Base-by-base conservation (phyloP, 2,329 filamentous ascomycete species). In the Ophiostoma piceae region DNA sequence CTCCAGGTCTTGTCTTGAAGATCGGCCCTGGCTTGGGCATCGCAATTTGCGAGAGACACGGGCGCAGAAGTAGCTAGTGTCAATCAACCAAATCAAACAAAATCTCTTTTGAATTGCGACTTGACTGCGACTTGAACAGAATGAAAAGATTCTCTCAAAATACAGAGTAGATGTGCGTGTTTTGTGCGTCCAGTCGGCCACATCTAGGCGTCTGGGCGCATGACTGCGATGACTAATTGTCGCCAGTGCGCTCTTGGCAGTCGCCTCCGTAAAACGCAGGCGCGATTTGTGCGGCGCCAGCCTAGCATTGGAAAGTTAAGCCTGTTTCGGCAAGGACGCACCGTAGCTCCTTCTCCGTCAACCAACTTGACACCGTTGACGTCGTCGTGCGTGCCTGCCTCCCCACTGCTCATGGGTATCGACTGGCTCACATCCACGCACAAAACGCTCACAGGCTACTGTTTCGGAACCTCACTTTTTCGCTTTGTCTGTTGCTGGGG, bases 381-480 rank as follows among this genome's bases (percentile, higher is more conserved):
- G 51, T 57, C 51, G 51, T 26, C 22, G 51, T 26, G 32, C 16
- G 51, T 26, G 32, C 16, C 16, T 37, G 60, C 29, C 65, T 43
- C 51, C 60, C 35, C 67, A 60, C 60, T 2, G 26, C 43, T 32
- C 16, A 32, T 1, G 26, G 35, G 16, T 47, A 68, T 68, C 69
- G 66, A 67, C 32, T 66, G 67, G 70, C 54, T 39, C 66, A 70
- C 29, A 73, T 68, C 35, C 66, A 69, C 39, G 72, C 72, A 73
- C 72, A 73, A 73, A 73, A 57, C 68, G 70, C 72, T 70, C 72
- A 71, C 47, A 35, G 14, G 39, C 60, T 64, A 37, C 16, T 37
- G 43, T 32, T 54, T 19, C 26, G 26, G 19, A 19, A 39, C 29
- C n/a, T 51, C 66, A 67, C 26, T 39, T 22, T 64, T 47, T 67